Base-by-base conservation (phyloP, 768 basidiomycete species). In the Podaxis mareebaensis region DNA sequence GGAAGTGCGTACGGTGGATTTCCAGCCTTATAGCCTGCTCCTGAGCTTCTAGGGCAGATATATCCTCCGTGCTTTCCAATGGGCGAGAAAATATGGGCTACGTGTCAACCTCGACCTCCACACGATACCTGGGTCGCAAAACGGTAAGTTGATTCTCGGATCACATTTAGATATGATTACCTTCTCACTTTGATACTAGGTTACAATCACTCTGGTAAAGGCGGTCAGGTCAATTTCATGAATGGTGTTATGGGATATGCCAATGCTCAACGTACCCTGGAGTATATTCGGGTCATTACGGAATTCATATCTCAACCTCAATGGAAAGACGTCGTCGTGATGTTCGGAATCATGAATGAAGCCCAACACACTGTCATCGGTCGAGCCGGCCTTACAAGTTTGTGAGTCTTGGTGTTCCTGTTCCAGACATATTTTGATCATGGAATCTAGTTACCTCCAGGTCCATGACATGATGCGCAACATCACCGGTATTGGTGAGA, bases 221-320 rank as follows among this genome's bases (percentile, higher is more conserved):
- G 68, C 8, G 92, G 91, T 4, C 74, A 75, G 26, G 71, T 90
- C 71, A 91, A 93, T 71, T 89, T 87, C 68, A 70, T 91, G 67
- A 79, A 83, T 65, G 88, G 89, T 33, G 84, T 87, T 39, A 95
- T 95, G 94, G 94, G 94, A 22, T 73, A 92, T 61, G 91, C 92
- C 40, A 95, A 96, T 68, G 93, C 91, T 17, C 87, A 95, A 73
- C 85, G 93, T 15, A 79, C 88, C 7, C 75, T 95, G 52, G 83
- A 91, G 71, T 88, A 90, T 68, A 90, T 95, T 67, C 84, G 93
- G n/a, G 83, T 88, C 53, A 77, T 91, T 69, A 82, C 86, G 57
- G 90, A 92, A 73, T 96, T 95, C 76, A 89, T 96, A 72, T 83
- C 85, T n/a, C 90, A 93, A 73, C 83, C 87, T 2, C 83, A 92